Evolutionary conservation across 495 filamentous ascomycete species (phyloP), one percentile per base, ranked within the genome.

Genomic region (Xylaria telfairii): DNA sequence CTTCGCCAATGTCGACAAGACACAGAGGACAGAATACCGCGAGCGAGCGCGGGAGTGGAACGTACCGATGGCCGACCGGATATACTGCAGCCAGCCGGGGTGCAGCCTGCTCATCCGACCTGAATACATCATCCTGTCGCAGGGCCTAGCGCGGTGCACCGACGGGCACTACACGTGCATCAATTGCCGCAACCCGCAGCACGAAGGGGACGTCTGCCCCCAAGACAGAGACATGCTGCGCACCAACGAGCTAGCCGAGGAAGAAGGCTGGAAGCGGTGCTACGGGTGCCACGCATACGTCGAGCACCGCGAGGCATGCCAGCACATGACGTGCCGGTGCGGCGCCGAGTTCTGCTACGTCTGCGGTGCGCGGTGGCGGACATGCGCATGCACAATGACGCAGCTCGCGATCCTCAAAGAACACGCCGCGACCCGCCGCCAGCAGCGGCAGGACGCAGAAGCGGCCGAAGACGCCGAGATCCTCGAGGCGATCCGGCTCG

Each of bases 271-370:
- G 82, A 74, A 71, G 72, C 77, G 77, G 0, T 79, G 77, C 68
- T 65, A 71, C 28, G 67, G 72, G 0, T 79, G 77, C 34, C 69
- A 65, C 15, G 72, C 74, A 4, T 78, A 73, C 39, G 76, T 78
- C 26, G 85, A 87, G 73, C 83, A 83, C 66, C 73, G 68, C 28
- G 80, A 81, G 30, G 86, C 83, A 0, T 88, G 86, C 68, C 79
- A 83, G 61, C 84, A 87, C 74, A 87, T 88, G 84, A 87, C 81
- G 7, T 88, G 86, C 68, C 78, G 75, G 46, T 87, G 85, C 76
- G 78, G 82, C 9, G 78, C 78, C 1, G 74, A 85, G 51, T 88
- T 87, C 75, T 87, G 86, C 74, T 88, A 86, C 67, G 83, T 81
- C 21, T 88, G 85, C 70, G 79, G 80, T 0, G 72, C 71, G 10